phyloP scores from a whole-genome alignment of 1,284 basidiomycete genomes.

The Cryptococcus deneoformans region DNA sequence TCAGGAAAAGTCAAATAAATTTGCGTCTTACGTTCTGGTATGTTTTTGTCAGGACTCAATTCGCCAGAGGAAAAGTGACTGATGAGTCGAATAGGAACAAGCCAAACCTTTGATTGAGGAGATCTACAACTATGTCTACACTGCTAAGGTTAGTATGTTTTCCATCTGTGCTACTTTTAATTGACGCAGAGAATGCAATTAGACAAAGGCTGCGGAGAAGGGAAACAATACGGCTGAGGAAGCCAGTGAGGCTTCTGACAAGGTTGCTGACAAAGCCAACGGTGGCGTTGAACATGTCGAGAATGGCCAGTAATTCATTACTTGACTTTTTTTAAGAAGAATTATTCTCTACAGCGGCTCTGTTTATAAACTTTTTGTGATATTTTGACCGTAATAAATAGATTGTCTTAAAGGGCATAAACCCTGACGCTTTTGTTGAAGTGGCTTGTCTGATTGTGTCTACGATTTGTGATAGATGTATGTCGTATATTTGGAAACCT shows the following conservation, averaged over 20 bases:
- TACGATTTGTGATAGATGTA: too few species aligned
- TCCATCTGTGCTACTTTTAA: too few species aligned
- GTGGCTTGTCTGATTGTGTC: too few species aligned
- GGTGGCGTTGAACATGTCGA: not conserved
- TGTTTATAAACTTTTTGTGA: too few species aligned
- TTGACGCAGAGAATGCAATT: too few species aligned
- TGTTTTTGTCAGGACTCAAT: constrained; percentile 3
- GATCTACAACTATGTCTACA: constrained; percentile 44
- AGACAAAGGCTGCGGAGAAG: constrained; percentile 22
- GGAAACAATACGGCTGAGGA: not conserved
- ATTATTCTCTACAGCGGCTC: too few species aligned
- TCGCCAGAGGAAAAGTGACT: not conserved
- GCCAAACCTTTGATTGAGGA: constrained; percentile 49
- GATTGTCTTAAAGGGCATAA: too few species aligned
- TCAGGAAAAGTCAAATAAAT: constrained; percentile 49
- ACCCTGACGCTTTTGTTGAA: too few species aligned
- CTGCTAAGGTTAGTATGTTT: constrained; percentile 31
- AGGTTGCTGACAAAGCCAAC: not conserved
- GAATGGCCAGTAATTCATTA: not conserved
- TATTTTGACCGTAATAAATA: too few species aligned
- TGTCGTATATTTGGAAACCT: not conserved
- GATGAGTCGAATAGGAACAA: constrained; percentile 31
- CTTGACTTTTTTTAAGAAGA: too few species aligned
- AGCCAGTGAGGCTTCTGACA: not conserved
- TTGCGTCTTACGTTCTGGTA: constrained; percentile 45